Evolutionary conservation across 306 rosid species (phyloP), one percentile per base, ranked within the genome.

Genomic region (Vachellia pachyceras): DNA sequence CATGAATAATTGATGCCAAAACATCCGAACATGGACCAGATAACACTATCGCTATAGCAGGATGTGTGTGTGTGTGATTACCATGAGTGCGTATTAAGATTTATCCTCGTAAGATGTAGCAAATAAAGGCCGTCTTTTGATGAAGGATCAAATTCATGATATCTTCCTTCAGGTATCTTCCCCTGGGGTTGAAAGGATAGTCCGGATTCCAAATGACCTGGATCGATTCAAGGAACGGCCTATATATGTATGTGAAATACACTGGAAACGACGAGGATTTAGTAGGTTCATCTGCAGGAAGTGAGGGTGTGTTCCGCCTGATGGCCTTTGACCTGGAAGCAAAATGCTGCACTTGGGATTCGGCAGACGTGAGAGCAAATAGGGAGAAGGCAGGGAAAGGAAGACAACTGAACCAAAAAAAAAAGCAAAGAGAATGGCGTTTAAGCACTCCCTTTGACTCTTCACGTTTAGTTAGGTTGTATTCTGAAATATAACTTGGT

Each of bases 331-430:
- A 95, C 89, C 64, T 85, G 82, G 99, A 88, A 86, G 84, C 93
- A 57, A 84, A 80, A 75, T 83, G 89, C 82, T 93, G 97, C 88
- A 88, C 88, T 5, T 95, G 99, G 99, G 90, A 92, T 79, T 58
- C 91, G 69, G 98, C 98, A 18, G 85, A 95, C 4, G 97, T 95
- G 84, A 91, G 84, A 86, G 76, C 82, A 76, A 95, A 95, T 80
- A 89, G 97, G 86, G 90, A 88, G 79, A 94, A 92, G 52, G 90
- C 98, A 23, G 99, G 99, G 71, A 95, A 95, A 88, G 97, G 99
- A 79, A 89, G 97, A 89, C 97, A 95, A 20, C 89, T 95, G 67
- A 95, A 77, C 87, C n/a, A n/a, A n/a, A n/a, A n/a, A n/a, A 95
- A 89, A 85, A 95, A 92, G 74, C 99, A 90, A 86, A 86, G 94